Base-by-base conservation (phyloP, 352 stramenopile species). In the Phytopythium kandeliae region DNA sequence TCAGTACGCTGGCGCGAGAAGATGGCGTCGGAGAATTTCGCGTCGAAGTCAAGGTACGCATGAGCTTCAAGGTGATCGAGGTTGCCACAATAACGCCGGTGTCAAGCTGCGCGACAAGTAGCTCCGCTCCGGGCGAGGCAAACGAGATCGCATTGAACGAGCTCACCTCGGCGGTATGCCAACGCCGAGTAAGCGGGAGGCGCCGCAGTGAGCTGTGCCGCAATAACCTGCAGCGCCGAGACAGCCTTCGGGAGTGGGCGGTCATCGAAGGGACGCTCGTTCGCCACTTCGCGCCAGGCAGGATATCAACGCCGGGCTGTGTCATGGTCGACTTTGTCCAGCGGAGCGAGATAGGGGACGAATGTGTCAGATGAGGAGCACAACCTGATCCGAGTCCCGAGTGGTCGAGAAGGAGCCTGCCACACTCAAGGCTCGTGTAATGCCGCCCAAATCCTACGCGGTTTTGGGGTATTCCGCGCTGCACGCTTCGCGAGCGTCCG, bases 31-130 rank as follows among this genome's bases (percentile, higher is more conserved):
- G 51, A 2, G 17, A 51, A 2, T 83, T 88, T 41, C 64, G 82
- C 22, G 66, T 89, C 25, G 60, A 89, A 50, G 60, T 86, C n/a
- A 58, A 67, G 4, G 75, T 87, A 11, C 66, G 60, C 52, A 91
- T 91, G 80, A 71, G 78, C 42, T 91, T 89, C 60, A 85, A 86
- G 61, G 64, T 85, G 21, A 65, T 91, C 41, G 73, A 87, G 51
- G 51, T 78, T 21, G 68, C 63, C 2, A 54, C 62, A 26, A 61
- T 57, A 38, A 61, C 61, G 19, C 41, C 47, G 2, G n/a, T 45
- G 38, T 53, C 55, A 1, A 47, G 37, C 17, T 21, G 21, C 8
- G 9, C 21, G 5, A 9, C 21, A 10, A 44, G 21, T 9, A 44
- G 22, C 7, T 3, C 19, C 10, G 19, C 2, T 1, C 3, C 11